A percentile compares a stretch with the other conserved stretches of the same genome.
phyloP scores from a whole-genome alignment of 2,329 filamentous ascomycete genomes.

The Helminthosporium solani region DNA sequence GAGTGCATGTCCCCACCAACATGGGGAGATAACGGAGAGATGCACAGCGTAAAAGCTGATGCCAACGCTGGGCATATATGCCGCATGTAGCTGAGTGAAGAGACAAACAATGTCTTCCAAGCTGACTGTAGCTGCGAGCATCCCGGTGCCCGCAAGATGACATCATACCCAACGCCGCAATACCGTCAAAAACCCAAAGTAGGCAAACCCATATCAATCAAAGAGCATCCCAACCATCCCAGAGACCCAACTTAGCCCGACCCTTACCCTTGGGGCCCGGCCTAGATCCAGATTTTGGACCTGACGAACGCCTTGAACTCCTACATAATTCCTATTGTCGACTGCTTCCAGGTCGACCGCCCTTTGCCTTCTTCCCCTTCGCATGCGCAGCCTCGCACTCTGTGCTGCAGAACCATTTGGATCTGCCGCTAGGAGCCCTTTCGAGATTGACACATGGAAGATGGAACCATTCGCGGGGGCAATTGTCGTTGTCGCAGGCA shows the following conservation, averaged over 20 bases:
- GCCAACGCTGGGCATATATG: not conserved
- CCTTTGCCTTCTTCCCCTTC: conserved; percentile 33
- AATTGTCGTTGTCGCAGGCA: conserved; percentile 65
- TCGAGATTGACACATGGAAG: conserved; percentile 63
- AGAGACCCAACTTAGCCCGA: conserved; percentile 18
- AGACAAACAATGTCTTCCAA: not conserved
- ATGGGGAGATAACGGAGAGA: not conserved
- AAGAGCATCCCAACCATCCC: conserved; percentile 30
- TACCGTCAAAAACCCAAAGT: conserved; percentile 1
- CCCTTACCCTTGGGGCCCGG: conserved; percentile 32
- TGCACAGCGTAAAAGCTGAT: not conserved
- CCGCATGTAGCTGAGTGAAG: not conserved
- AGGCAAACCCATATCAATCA: conserved; percentile 28
- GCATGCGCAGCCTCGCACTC: conserved; percentile 38
- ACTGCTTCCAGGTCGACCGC: conserved; percentile 40
- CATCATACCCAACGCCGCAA: not conserved
- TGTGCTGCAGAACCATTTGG: conserved; percentile 45
- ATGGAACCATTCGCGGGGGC: conserved; percentile 68
- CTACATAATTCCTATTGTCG: conserved; percentile 44
- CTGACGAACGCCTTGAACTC: conserved; percentile 41
- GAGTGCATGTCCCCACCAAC: not conserved
- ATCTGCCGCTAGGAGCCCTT: conserved; percentile 54
- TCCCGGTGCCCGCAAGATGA: not conserved
- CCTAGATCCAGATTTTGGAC: conserved; percentile 20
- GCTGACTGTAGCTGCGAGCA: not conserved